Percentiles rank a stretch among this genome's conserved stretches.
Evolutionary conservation across 2,329 filamentous ascomycete species (phyloP).

Genomic region (Aspergillus carbonarius): DNA sequence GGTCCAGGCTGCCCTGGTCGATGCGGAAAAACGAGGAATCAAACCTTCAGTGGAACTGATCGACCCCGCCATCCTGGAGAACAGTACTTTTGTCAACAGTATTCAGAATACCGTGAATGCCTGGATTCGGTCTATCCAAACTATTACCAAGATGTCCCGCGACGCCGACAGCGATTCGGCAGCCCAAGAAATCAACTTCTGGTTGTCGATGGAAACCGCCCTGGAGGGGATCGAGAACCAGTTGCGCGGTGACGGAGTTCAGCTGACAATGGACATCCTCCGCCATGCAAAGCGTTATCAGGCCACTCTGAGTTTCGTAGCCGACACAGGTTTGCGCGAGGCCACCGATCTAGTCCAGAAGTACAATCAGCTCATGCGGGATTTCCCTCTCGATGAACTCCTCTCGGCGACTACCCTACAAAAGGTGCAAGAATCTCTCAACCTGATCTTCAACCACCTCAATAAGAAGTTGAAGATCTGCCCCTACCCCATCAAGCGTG

Average conservation of each 20-base stretch:
- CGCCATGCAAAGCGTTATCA: constrained; percentile 98
- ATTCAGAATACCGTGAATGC: constrained; percentile 91
- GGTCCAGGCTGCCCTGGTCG: constrained; percentile 80
- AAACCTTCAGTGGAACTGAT: constrained; percentile 78
- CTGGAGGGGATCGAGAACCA: constrained; percentile 89
- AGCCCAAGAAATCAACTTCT: constrained; percentile 98
- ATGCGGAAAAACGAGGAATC: constrained; percentile 65
- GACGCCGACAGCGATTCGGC: constrained; percentile 78
- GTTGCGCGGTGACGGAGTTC: constrained; percentile 82
- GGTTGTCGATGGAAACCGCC: constrained; percentile 94
- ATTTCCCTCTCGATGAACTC: constrained; percentile 93
- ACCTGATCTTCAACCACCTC: constrained; percentile 86
- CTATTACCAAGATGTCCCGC: constrained; percentile 89
- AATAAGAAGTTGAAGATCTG: constrained; percentile 98
- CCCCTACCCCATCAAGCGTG: constrained; percentile 88
- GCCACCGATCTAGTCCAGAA: constrained; percentile 95
- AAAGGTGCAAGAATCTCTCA: constrained; percentile 85
- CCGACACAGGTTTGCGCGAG: constrained; percentile 94
- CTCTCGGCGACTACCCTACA: constrained; percentile 84
- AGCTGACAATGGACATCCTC: constrained; percentile 87
- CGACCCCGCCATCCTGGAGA: constrained; percentile 71
- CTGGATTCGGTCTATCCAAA: constrained; percentile 98
- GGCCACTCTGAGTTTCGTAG: constrained; percentile 92
- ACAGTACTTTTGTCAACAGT: constrained; percentile 89
- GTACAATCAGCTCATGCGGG: constrained; percentile 98